These are phyloP conservation scores for Boletus vinaceobasis DNA, from an alignment of 768 basidiomycete genomes.

Conservation along the genomic window DNA sequence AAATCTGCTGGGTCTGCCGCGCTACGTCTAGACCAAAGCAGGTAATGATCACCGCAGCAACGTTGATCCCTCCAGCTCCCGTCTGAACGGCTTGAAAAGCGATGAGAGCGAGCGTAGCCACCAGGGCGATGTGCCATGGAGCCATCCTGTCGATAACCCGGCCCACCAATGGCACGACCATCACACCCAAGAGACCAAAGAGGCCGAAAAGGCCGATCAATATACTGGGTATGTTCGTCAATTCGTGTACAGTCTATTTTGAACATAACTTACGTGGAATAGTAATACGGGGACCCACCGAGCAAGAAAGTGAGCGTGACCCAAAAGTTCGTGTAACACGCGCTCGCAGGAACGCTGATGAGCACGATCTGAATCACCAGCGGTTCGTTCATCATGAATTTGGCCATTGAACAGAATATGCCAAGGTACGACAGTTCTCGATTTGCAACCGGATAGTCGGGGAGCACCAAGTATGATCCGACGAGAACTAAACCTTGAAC, in stretches of 20 bases:
- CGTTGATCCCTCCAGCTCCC: slow-evolving; percentile 61
- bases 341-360: slow-evolving; percentile 52
- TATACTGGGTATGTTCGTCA: slow-evolving; percentile 24
- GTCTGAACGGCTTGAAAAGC: slow-evolving; percentile 58
- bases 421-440: slow-evolving; percentile 55
- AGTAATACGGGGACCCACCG: slow-evolving; percentile 67
- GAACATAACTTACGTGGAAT: slow-evolving; percentile 49
- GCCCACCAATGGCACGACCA: slow-evolving; percentile 66
- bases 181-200: slow-evolving; percentile 63
- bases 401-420: slow-evolving; percentile 71
- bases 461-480: slow-evolving; percentile 58
- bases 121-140: slow-evolving; percentile 69
- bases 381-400: slow-evolving; percentile 71
- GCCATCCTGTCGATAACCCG: slow-evolving; percentile 61
- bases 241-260: background rate
- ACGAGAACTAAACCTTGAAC: slow-evolving; percentile 55
- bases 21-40: slow-evolving; percentile 68
- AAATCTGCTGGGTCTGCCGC: slow-evolving; percentile 65
- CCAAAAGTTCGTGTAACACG: slow-evolving; percentile 60
- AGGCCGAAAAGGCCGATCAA: slow-evolving; percentile 70
- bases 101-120: slow-evolving; percentile 44
- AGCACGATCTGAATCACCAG: slow-evolving; percentile 64
- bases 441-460: slow-evolving; percentile 79
- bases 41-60: slow-evolving; percentile 64
- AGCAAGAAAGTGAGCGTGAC: slow-evolving; percentile 78